A percentile compares a stretch with the other conserved stretches of the same genome.
These are phyloP conservation scores for Ophiocordyceps camponoti-leonardi DNA, from an alignment of 2,329 filamentous ascomycete genomes.

Conservation along the genomic window DNA sequence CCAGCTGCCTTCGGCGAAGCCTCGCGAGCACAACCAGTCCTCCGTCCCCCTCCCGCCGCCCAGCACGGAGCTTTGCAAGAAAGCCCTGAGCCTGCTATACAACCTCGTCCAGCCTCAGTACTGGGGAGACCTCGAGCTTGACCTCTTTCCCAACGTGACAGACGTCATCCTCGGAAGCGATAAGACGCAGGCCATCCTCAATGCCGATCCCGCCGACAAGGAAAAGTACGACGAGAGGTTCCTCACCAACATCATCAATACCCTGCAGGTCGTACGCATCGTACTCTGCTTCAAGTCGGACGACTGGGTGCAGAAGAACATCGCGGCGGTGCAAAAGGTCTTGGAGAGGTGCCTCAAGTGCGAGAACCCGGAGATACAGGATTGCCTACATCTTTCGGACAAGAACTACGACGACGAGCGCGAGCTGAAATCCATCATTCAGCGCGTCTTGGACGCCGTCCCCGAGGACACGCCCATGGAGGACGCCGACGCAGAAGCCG, in stretches of 20 bases:
- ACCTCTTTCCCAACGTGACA: constrained; percentile 79
- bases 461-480: constrained; percentile 59
- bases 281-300: constrained; percentile 76
- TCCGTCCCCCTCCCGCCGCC: constrained; percentile 32
- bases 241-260: constrained; percentile 78
- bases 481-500: constrained; percentile 69
- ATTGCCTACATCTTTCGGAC: constrained; percentile 66
- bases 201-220: constrained; percentile 41
- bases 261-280: constrained; percentile 78
- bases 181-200: constrained; percentile 45
- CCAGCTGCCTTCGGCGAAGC: constrained; percentile 53
- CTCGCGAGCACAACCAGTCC: constrained; percentile 31
- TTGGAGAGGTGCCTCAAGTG: constrained; percentile 78
- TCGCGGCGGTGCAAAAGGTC: constrained; percentile 66
- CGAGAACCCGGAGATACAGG: constrained; percentile 83
- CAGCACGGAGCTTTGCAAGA: constrained; percentile 67
- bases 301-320: constrained; percentile 74
- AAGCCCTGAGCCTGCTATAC: constrained; percentile 63
- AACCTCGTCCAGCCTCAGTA: constrained; percentile 74
- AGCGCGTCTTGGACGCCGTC: constrained; percentile 73
- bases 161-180: constrained; percentile 74
- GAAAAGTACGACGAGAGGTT: constrained; percentile 73
- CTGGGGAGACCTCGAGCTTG: constrained; percentile 84
- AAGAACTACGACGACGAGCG: constrained; percentile 52
- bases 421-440: constrained; percentile 57